Conservation (phyloP, 805 yeast genomes). For the Peterozyma toletana region DNA sequence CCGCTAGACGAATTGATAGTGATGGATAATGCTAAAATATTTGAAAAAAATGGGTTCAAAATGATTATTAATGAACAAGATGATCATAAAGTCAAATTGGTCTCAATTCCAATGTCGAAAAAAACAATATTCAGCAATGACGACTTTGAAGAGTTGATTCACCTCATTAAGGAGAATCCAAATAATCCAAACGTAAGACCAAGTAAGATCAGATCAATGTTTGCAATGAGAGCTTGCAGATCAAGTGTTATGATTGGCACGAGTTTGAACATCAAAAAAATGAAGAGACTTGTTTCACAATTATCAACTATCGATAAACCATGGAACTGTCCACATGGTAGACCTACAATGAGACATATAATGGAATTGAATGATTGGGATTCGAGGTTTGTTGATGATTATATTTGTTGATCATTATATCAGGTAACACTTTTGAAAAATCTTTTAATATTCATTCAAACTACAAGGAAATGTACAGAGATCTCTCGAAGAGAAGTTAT, state of each 20-base stretch:
- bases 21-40: constrained; percentile 47
- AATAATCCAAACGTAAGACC: constrained; percentile 41
- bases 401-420: no score
- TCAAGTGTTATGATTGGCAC: constrained; percentile 92
- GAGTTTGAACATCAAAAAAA: constrained; percentile 46
- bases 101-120: constrained; percentile 70
- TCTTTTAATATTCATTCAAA: no score
- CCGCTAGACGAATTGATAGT: constrained; percentile 74
- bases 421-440: no score
- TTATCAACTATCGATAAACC: constrained; percentile 78
- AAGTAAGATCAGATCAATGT: constrained; percentile 72
- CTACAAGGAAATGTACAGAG: no score
- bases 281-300: constrained; percentile 63
- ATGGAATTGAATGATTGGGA: constrained; percentile 48
- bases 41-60: constrained; percentile 74
- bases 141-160: constrained; percentile 75
- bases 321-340: constrained; percentile 96
- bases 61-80: constrained; percentile 39
- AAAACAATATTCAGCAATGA: constrained; percentile 54
- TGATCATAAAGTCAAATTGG: constrained; percentile 35
- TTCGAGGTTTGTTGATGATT: constrained; percentile 34
- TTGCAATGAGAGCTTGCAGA: constrained; percentile 95
- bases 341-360: constrained; percentile 94
- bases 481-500: no score
- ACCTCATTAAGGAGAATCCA: constrained; percentile 51